Evolutionary conservation across 1,284 basidiomycete genomes (phyloP), one percentile per base, ranked within the genome.

Genomic region (Neotropicomus parvogracilis): DNA sequence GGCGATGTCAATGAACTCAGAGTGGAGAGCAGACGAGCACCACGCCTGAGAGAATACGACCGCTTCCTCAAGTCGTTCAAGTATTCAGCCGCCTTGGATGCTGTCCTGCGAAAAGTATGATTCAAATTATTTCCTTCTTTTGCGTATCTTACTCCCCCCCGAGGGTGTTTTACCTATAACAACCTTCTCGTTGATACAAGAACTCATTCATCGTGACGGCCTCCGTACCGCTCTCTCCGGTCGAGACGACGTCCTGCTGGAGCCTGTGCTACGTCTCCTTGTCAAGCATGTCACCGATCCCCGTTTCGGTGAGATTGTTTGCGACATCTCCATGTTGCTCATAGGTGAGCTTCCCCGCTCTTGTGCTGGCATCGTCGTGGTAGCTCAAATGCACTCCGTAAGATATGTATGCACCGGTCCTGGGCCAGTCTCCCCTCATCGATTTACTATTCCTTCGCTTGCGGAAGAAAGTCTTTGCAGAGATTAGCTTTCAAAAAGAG

Each of bases 391-490:
- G 13, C 43, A 17, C 26, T 38, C 26, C 20, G 36, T 13, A 59
- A 95, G 95, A 98, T 52, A 88, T 97, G 75, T 99, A 99, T 65
- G 78, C 81, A 0, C 80, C 90, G 2, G 85, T 97, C 16, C 74
- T 99, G 14, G 95, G 95, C 1, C 93, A 97, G 67, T 95, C 94
- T 24, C 91, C 94, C 1, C 72, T 95, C 40, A 90, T 99, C 47
- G 97, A 99, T 69, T 76, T 85, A 9, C 75, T 97, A 28, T 88
- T 99, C 57, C 74, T 88, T 17, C 85, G 88, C 41, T 74, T 99
- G 41, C 85, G 84, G 52, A 87, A 84, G 60, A 93, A 95, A 61
- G 79, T 98, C 3, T 71, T 81, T 27, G 81, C 86, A 35, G 97
- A 99, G 66, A 71, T 98, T 41, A 79, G 80, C n/a, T 92, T 99